Percentiles rank a stretch among this genome's conserved stretches.
Conservation (phyloP, 177 flowering plant genomes). For the Vitis hybrid region DNA sequence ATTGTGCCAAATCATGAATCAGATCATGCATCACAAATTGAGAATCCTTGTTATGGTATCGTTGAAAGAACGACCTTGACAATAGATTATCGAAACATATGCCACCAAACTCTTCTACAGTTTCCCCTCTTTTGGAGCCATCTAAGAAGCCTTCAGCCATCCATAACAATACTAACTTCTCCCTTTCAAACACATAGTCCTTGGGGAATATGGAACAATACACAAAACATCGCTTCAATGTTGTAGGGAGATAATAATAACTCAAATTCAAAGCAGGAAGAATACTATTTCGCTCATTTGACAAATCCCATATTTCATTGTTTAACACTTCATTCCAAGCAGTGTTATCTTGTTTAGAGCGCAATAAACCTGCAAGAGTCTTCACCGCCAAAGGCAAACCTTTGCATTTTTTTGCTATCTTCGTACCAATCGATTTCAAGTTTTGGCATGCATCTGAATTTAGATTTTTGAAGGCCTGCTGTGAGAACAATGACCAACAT, state of each 20-base stretch:
- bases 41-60: background rate
- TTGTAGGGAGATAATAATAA: conserved; percentile 33
- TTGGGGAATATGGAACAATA: conserved; percentile 43
- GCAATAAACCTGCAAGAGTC: conserved; percentile 27
- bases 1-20: conserved; percentile 34
- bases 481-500: conserved; percentile 23
- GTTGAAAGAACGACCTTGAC: conserved; percentile 30
- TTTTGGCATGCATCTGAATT: background rate
- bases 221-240: conserved; percentile 32
- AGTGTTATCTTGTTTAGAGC: background rate
- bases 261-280: conserved; percentile 31
- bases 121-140: background rate
- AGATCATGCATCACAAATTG: conserved; percentile 40
- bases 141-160: conserved; percentile 35
- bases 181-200: conserved; percentile 18
- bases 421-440: conserved; percentile 20
- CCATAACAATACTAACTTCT: conserved; percentile 30
- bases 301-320: conserved; percentile 26
- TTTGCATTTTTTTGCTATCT: conserved; percentile 30
- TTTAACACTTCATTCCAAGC: conserved; percentile 22
- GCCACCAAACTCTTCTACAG: conserved; percentile 26
- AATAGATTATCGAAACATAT: conserved; percentile 26
- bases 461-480: conserved; percentile 10
- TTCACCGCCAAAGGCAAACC: conserved; percentile 51
- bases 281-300: conserved; percentile 10